Evolutionary conservation across 1,284 basidiomycete species (phyloP).

Genomic region (Cryptococcus wingfieldii): DNA sequence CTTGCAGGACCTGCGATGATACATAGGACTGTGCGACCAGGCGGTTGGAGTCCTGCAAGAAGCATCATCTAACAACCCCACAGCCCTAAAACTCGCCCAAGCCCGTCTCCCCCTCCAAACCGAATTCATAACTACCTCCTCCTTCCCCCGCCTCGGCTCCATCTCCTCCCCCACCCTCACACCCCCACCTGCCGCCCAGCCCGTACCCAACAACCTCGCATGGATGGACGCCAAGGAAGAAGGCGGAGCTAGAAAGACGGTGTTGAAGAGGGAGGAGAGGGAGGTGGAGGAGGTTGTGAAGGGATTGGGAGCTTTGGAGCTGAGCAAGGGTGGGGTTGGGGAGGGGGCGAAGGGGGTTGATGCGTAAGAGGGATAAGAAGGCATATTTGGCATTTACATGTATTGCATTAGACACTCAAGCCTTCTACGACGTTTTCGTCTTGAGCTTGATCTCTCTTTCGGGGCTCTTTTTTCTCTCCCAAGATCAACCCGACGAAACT

Average conservation of each 20-base stretch:
- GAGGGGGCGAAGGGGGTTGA: conserved; percentile 9
- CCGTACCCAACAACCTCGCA: conserved; percentile 21
- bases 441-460: too few species aligned
- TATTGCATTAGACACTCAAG: background rate
- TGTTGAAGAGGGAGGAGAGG: conserved; percentile 65
- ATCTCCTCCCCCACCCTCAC: conserved; percentile 30
- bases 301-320: conserved; percentile 1
- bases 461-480: too few species aligned
- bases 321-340: background rate
- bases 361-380: background rate
- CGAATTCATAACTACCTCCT: conserved; percentile 73
- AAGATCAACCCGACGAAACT: too few species aligned
- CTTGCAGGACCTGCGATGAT: background rate
- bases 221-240: conserved; percentile 23
- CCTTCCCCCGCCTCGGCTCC: conserved; percentile 72
- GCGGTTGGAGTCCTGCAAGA: background rate
- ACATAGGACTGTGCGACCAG: background rate
- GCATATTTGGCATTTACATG: background rate
- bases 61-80: background rate
- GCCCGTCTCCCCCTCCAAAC: conserved; percentile 83
- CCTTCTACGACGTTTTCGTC: too few species aligned
- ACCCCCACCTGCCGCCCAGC: conserved; percentile 26
- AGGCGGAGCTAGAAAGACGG: conserved; percentile 17
- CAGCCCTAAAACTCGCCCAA: conserved; percentile 84
- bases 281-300: conserved; percentile 59